Percentiles rank a stretch among this genome's conserved stretches.
These are phyloP conservation scores for Oryza brachyantha DNA, from an alignment of 176 grass and related monocot species.

Conservation along the genomic window DNA sequence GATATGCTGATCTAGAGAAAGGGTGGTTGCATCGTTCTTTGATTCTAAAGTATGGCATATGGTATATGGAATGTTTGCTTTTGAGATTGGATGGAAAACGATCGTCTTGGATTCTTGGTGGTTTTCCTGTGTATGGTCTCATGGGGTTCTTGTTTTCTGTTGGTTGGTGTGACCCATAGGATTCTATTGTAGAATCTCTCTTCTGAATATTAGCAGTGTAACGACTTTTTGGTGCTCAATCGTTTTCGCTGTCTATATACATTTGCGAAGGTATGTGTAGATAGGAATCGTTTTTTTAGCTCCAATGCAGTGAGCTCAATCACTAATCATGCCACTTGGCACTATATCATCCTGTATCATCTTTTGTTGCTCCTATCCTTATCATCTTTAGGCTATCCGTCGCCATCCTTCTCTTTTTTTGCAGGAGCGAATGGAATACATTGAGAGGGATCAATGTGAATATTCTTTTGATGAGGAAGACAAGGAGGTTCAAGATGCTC, in stretches of 20 bases:
- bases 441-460: slow-evolving; percentile 90
- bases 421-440: slow-evolving; percentile 83
- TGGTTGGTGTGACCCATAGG: slow-evolving; percentile 12
- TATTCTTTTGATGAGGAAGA: slow-evolving; percentile 98
- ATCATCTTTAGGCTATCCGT: neutral
- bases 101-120: neutral
- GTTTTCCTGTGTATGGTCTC: slow-evolving; percentile 28
- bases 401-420: slow-evolving; percentile 10
- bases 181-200: neutral
- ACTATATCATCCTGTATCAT: neutral
- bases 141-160: slow-evolving; percentile 29
- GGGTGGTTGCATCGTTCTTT: neutral
- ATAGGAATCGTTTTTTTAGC: slow-evolving; percentile 18
- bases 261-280: neutral
- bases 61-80: slow-evolving; percentile 28
- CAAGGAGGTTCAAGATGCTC: slow-evolving; percentile 77
- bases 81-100: slow-evolving; percentile 15
- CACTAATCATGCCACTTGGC: neutral
- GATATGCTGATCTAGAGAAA: slow-evolving; percentile 27
- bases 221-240: neutral
- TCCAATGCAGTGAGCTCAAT: neutral
- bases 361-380: neutral
- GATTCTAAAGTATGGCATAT: neutral
- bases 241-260: slow-evolving; percentile 7
- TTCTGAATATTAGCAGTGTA: neutral